A percentile compares a stretch with the other conserved stretches of the same genome.
These are phyloP conservation scores for Cyberlindnera mycetangii DNA, from an alignment of 805 yeast species.

Conservation along the genomic window DNA sequence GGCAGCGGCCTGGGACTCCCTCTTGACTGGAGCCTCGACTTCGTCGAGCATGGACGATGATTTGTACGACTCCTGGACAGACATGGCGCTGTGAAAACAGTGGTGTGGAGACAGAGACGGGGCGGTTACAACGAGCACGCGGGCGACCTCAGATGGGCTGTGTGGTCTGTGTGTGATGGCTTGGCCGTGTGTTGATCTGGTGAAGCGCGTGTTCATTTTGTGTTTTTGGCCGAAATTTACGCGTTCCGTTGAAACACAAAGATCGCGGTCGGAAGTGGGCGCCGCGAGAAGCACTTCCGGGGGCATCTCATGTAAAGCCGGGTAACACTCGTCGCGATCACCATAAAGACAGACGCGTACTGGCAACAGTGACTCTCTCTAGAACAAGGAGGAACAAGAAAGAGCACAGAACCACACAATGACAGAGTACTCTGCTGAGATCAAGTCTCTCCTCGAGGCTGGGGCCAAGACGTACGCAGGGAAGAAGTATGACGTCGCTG, in stretches of 20 bases:
- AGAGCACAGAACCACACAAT: background rate
- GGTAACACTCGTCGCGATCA: background rate
- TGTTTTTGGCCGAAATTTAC: constrained; percentile 3
- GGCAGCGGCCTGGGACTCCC: constrained; percentile 5
- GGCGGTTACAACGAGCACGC: no score
- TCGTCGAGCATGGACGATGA: constrained; percentile 15
- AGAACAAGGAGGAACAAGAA: background rate
- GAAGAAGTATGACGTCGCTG: constrained; percentile 66
- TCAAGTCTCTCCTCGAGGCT: constrained; percentile 48
- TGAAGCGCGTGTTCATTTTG: constrained; percentile 8
- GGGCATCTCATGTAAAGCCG: background rate
- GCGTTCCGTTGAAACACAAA: constrained; percentile 10
- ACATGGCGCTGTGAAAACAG: constrained; percentile 1
- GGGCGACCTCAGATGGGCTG: background rate
- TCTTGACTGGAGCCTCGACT: constrained; percentile 7
- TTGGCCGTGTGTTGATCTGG: background rate
- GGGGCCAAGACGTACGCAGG: constrained; percentile 66
- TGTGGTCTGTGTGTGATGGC: background rate
- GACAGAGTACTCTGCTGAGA: constrained; percentile 36
- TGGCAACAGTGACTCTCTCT: background rate
- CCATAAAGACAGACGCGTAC: background rate
- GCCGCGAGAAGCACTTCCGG: constrained; percentile 1
- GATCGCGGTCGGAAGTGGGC: background rate
- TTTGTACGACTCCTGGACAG: constrained; percentile 8
- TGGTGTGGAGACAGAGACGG: background rate